Evolutionary conservation across 257 asterid species (phyloP), one percentile per base, ranked within the genome.

Genomic region (Jaltomata sinuosa): DNA sequence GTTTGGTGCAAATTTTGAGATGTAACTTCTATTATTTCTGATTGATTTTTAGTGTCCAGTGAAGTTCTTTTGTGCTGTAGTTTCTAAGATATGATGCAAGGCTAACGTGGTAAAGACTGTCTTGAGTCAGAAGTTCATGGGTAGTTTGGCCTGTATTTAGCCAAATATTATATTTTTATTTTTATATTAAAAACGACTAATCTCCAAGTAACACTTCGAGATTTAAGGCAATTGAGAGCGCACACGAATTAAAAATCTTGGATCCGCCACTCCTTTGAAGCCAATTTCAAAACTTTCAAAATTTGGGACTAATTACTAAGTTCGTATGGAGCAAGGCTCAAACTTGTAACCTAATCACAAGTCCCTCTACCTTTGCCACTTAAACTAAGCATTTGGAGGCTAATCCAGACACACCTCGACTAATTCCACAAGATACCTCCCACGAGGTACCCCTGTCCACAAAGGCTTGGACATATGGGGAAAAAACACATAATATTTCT

Each of bases 181-280:
- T 42, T 42, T 42, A 11, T 45, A 45, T 45, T 11, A 11, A 45
- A 45, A 45, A 45, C 11, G 14, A 11, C 11, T 45, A 45, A 52
- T 52, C 55, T 50, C 19, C 14, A 50, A 50, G 55, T 50, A 50
- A 16, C 55, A 50, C 18, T 14, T 50, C 55, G 21, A 50, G 21
- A 50, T 50, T 50, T 14, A 50, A 50, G 55, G 55, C 19, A 14
- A 7, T 9, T 50, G 55, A 15, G 55, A 15, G 55, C 55, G 14
- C 18, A 4, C 55, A 50, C 19, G 6, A 50, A 1, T 59, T 12
- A 53, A 62, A 61, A 62, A 62, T 64, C n/a, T 14, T 29, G 11
- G 4, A 14, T 64, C 40, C 11, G 1, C n/a, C 21, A 64, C 5
- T 12, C 0, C 5, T 29, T 0, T 0, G 6, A 21, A 5, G 0